These are phyloP conservation scores for Boehmeria nivea DNA, from an alignment of 306 rosid species.

Conservation along the genomic window DNA sequence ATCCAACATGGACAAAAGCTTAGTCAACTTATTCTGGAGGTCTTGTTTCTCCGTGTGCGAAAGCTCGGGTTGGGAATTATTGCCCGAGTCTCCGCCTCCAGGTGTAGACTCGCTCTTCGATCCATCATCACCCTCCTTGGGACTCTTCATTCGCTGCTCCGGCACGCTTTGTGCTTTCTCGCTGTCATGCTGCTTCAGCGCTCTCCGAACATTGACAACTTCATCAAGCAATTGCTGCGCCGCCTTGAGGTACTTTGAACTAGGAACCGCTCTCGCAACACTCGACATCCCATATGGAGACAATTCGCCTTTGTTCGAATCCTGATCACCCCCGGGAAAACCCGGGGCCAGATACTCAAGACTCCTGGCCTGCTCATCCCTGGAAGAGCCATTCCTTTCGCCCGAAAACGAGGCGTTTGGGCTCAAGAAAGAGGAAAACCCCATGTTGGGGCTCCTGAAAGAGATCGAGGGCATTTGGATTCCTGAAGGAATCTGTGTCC, in stretches of 20 bases:
- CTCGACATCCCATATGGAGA: slow-evolving; percentile 45
- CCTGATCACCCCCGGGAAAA: slow-evolving; percentile 46
- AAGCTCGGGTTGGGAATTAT: slow-evolving; percentile 48
- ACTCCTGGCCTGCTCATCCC: slow-evolving; percentile 45
- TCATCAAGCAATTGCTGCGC: slow-evolving; percentile 75
- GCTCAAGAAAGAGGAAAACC: slow-evolving; percentile 46
- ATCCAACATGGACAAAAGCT: slow-evolving; percentile 68
- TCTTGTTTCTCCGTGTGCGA: slow-evolving; percentile 73
- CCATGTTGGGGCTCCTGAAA: slow-evolving; percentile 38
- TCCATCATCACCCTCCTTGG: slow-evolving; percentile 40
- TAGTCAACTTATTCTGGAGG: slow-evolving; percentile 62
- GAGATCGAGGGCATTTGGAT: slow-evolving; percentile 47
- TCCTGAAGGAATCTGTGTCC: slow-evolving; percentile 54
- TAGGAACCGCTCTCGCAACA: slow-evolving; percentile 45
- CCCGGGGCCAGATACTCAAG: slow-evolving; percentile 39
- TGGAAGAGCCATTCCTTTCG: too few species aligned
- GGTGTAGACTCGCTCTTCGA: slow-evolving; percentile 37
- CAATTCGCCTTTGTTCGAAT: slow-evolving; percentile 38
- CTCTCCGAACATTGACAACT: slow-evolving; percentile 60
- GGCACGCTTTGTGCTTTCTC: slow-evolving; percentile 35
- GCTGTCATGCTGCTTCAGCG: slow-evolving; percentile 36
- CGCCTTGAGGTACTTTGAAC: slow-evolving; percentile 66
- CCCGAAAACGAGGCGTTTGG: slow-evolving; percentile 44
- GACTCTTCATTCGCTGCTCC: slow-evolving; percentile 29
- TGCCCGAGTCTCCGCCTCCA: slow-evolving; percentile 39